These are phyloP conservation scores for Candida nitratophila DNA, from an alignment of 805 yeast genomes.

Conservation along the genomic window DNA sequence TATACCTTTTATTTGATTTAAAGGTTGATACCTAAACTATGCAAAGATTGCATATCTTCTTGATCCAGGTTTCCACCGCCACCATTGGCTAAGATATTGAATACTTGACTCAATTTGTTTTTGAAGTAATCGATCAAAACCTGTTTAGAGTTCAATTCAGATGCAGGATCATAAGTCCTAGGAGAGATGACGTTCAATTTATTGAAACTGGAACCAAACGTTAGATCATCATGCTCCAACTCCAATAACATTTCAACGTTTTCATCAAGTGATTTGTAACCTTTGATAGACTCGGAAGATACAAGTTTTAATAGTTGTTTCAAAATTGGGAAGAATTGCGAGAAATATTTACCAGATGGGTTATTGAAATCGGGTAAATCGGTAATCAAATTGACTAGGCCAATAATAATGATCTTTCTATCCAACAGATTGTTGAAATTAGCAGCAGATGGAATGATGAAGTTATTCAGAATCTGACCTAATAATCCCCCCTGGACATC, in stretches of 20 bases:
- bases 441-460: slow-evolving; percentile 43
- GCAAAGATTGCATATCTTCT: slow-evolving; percentile 1
- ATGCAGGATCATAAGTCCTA: slow-evolving; percentile 66
- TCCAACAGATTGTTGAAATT: slow-evolving; percentile 34
- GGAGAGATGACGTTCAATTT: slow-evolving; percentile 56
- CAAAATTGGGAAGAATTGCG: slow-evolving; percentile 35
- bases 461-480: slow-evolving; percentile 40
- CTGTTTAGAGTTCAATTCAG: slow-evolving; percentile 31
- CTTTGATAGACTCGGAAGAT: slow-evolving; percentile 26
- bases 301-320: slow-evolving; percentile 32
- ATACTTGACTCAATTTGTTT: slow-evolving; percentile 13
- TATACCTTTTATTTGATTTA: not conserved
- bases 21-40: not conserved
- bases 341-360: slow-evolving; percentile 33
- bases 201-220: slow-evolving; percentile 85
- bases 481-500: slow-evolving; percentile 61
- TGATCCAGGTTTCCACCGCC: slow-evolving; percentile 9
- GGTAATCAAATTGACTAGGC: slow-evolving; percentile 37
- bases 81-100: slow-evolving; percentile 6
- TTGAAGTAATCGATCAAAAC: slow-evolving; percentile 28
- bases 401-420: slow-evolving; percentile 41
- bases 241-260: slow-evolving; percentile 49
- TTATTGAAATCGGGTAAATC: slow-evolving; percentile 23
- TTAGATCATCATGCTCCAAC: slow-evolving; percentile 45
- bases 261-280: slow-evolving; percentile 27